These are phyloP conservation scores for Entelexis sorbosivorans DNA, from an alignment of 1,139 yeast species.

Conservation along the genomic window DNA sequence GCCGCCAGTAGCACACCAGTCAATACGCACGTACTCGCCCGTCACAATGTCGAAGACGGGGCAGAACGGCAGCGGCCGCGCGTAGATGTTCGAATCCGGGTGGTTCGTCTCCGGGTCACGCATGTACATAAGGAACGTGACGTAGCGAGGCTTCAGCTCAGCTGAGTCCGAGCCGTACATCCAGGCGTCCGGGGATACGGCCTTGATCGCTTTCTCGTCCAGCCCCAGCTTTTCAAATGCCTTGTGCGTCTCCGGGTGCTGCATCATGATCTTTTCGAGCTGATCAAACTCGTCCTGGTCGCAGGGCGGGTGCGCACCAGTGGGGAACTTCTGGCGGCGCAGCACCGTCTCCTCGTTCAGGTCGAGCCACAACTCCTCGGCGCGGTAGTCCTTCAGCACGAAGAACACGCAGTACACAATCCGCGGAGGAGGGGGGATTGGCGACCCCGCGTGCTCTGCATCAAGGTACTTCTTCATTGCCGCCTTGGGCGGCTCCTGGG, in stretches of 20 bases:
- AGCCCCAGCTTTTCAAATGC: constrained; percentile 45
- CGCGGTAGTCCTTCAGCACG: constrained; percentile 46
- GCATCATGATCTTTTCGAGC: constrained; percentile 42
- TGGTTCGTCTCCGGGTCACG: constrained; percentile 51
- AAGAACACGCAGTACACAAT: constrained; percentile 57
- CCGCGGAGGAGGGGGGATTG: constrained; percentile 46
- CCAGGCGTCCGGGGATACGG: constrained; percentile 81
- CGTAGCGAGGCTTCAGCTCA: constrained; percentile 57
- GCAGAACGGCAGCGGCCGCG: constrained; percentile 70
- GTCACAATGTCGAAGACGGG: constrained; percentile 68
- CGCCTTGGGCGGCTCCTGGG: constrained; percentile 72
- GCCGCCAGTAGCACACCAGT: constrained; percentile 52
- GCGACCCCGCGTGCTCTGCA: constrained; percentile 52
- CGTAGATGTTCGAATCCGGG: constrained; percentile 72
- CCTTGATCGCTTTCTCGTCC: constrained; percentile 41
- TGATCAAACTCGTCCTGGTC: constrained; percentile 57
- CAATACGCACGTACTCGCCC: constrained; percentile 59
- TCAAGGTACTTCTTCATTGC: constrained; percentile 58
- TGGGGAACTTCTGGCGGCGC: constrained; percentile 46
- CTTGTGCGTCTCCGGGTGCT: constrained; percentile 52
- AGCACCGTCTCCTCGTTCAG: constrained; percentile 48
- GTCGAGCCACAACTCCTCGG: constrained; percentile 66
- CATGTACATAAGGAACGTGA: constrained; percentile 65
- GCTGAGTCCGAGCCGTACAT: constrained; percentile 68
- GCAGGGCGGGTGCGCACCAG: constrained; percentile 63